Evolutionary conservation across 192 early-diverging fungal species (phyloP), one percentile per base, ranked within the genome.

Genomic region (Umbelopsis vinacea): DNA sequence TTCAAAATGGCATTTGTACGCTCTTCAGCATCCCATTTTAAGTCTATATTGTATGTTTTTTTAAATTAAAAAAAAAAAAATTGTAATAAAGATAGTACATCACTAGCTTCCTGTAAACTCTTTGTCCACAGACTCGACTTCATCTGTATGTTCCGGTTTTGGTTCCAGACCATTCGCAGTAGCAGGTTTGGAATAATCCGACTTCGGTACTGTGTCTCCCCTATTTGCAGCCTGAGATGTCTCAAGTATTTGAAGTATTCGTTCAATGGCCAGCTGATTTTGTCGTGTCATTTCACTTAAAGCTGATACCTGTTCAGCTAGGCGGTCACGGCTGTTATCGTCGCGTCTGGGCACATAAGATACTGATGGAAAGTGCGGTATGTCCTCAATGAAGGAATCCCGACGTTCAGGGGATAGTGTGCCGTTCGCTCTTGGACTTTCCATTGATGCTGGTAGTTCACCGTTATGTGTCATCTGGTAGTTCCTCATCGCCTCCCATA

Each of bases 401-500:
- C 60, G 29, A 19, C 48, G 52, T 21, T 38, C 52, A 66, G 29
- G 33, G n/a, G 46, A 33, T 22, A 10, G 3, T 23, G 43, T 19
- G 21, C 40, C 63, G 19, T 17, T 23, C 5, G 23, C 23, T 21
- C 22, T 67, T 35, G 46, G 38, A 6, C 33, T 37, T 67, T n/a
- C 60, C 26, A 47, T 52, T 21, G 63, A 46, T n/a, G 38, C 46
- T 66, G 23, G 54, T 14, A 63, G 43, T 23, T 66, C 52, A 10
- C 40, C n/a, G n/a, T 43, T 70, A 57, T 70, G 47, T 29, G 47
- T 69, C 68, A 69, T 43, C 26, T 71, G 76, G 50, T 79, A 80
- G 12, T 83, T 79, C 23, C 84, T 71, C 89, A 90, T 89, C 7
- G 86, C 86, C 69, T 94, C 92, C 91, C 91, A 94, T 17, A 94